A percentile compares a stretch with the other conserved stretches of the same genome.
phyloP scores from a whole-genome alignment of 2,329 filamentous ascomycete species.

The Hymenotorrendiella dingleyae region DNA sequence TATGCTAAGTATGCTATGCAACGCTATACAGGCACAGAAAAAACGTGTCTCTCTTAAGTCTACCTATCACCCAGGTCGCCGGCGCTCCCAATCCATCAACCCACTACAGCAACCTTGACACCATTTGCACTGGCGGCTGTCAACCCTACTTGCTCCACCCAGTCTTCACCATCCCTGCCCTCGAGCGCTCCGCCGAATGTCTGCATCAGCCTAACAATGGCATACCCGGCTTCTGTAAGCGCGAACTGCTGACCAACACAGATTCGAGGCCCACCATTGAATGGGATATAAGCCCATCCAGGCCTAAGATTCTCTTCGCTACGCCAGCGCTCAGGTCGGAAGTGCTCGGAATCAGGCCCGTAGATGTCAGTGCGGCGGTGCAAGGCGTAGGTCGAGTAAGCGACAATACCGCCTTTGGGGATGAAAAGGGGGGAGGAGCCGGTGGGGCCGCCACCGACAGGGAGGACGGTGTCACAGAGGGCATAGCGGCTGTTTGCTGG shows the following conservation, averaged over 20 bases:
- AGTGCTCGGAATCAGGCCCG: conserved; percentile 30
- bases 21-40: too few species aligned
- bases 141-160: conserved; percentile 2
- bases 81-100: too few species aligned
- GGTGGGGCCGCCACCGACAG: conserved; percentile 28
- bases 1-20: too few species aligned
- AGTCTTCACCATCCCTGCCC: conserved; percentile 13
- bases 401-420: conserved; percentile 19
- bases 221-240: conserved; percentile 32
- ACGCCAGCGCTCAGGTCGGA: conserved; percentile 32
- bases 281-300: conserved; percentile 43
- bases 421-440: conserved; percentile 26
- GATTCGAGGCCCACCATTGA: conserved; percentile 34
- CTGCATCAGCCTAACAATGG: conserved; percentile 30
- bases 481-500: conserved; percentile 47
- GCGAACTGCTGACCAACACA: conserved; percentile 34
- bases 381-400: conserved; percentile 25
- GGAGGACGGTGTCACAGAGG: conserved; percentile 35
- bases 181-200: conserved; percentile 29
- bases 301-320: conserved; percentile 32
- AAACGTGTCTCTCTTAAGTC: too few species aligned
- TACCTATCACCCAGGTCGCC: too few species aligned
- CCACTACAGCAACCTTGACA: background rate
- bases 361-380: conserved; percentile 31
- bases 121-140: conserved; percentile 6